A percentile compares a stretch with the other conserved stretches of the same genome.
These are phyloP conservation scores for Monosporascus sp. DNA, from an alignment of 2,329 filamentous ascomycete genomes.

Conservation along the genomic window DNA sequence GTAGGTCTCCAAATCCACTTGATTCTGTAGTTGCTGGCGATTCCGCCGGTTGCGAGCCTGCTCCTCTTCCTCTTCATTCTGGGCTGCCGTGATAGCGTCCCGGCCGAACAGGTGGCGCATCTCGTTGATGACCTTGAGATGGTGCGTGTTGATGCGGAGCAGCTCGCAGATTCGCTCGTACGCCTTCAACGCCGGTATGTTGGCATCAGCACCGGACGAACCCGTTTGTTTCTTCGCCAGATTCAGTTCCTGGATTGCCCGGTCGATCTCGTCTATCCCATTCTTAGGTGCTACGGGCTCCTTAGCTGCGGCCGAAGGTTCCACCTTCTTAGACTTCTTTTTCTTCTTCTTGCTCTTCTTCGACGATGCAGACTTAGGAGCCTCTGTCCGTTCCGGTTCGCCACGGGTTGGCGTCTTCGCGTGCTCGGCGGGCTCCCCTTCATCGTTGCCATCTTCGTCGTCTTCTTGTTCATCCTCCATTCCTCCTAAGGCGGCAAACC, in stretches of 20 bases:
- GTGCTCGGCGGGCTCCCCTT: slow-evolving; percentile 14
- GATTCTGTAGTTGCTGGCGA: slow-evolving; percentile 34
- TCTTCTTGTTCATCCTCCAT: slow-evolving; percentile 36
- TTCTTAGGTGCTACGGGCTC: slow-evolving; percentile 9
- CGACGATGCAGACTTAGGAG: slow-evolving; percentile 12
- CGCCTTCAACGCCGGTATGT: slow-evolving; percentile 8
- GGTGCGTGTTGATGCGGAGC: slow-evolving; percentile 53
- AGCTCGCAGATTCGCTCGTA: slow-evolving; percentile 35
- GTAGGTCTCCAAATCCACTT: slow-evolving; percentile 53
- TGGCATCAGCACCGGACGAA: slow-evolving; percentile 2
- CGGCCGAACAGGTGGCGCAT: slow-evolving; percentile 64
- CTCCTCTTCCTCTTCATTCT: slow-evolving; percentile 43
- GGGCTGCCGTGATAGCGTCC: slow-evolving; percentile 50
- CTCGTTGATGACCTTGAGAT: slow-evolving; percentile 83
- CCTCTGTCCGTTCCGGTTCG: slow-evolving; percentile 14
- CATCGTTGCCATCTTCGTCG: slow-evolving; percentile 26
- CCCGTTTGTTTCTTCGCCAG: slow-evolving; percentile 14
- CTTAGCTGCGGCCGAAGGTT: slow-evolving; percentile 9
- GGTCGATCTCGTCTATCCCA: slow-evolving; percentile 50
- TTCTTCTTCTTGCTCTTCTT: slow-evolving; percentile 37
- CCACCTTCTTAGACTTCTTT: slow-evolving; percentile 27
- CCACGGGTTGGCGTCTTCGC: slow-evolving; percentile 10
- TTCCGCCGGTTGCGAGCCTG: slow-evolving; percentile 29
- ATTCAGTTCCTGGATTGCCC: slow-evolving; percentile 35
- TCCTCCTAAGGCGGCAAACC: slow-evolving; percentile 44